Evolutionary conservation across 1,284 basidiomycete species (phyloP).

Genomic region (Melampsora abietis-canadensis): DNA sequence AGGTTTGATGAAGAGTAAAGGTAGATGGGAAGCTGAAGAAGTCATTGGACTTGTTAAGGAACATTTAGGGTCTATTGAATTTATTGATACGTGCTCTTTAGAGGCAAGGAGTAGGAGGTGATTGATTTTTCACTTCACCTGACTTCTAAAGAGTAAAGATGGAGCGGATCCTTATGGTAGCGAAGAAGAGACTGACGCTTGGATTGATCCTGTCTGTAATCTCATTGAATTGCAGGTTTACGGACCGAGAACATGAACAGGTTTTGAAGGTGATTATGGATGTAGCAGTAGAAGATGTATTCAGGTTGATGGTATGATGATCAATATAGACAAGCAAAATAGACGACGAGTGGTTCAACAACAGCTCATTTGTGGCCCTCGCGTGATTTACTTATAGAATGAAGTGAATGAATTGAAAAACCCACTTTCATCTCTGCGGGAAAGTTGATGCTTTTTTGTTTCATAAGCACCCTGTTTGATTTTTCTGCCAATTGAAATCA

Average conservation of each 20-base stretch:
- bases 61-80: slow-evolving; percentile 47
- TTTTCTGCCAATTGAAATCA: no score
- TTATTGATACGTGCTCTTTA: slow-evolving; percentile 49
- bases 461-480: no score
- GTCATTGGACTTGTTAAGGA: slow-evolving; percentile 47
- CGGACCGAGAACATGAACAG: slow-evolving; percentile 19
- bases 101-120: slow-evolving; percentile 45
- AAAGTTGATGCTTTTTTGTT: no score
- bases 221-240: slow-evolving; percentile 13
- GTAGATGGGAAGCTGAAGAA: slow-evolving; percentile 46
- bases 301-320: slow-evolving; percentile 21
- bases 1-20: slow-evolving; percentile 44
- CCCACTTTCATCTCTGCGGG: no score
- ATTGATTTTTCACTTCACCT: background rate
- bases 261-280: slow-evolving; percentile 25
- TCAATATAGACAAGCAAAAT: no score
- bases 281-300: slow-evolving; percentile 21
- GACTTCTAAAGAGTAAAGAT: no score
- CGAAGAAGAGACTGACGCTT: background rate
- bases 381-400: no score
- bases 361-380: no score
- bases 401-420: no score
- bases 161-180: background rate
- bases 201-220: background rate
- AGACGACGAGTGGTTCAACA: no score